These are phyloP conservation scores for Aspergillus sclerotiicarbonarius DNA, from an alignment of 495 filamentous ascomycete genomes.

Conservation along the genomic window DNA sequence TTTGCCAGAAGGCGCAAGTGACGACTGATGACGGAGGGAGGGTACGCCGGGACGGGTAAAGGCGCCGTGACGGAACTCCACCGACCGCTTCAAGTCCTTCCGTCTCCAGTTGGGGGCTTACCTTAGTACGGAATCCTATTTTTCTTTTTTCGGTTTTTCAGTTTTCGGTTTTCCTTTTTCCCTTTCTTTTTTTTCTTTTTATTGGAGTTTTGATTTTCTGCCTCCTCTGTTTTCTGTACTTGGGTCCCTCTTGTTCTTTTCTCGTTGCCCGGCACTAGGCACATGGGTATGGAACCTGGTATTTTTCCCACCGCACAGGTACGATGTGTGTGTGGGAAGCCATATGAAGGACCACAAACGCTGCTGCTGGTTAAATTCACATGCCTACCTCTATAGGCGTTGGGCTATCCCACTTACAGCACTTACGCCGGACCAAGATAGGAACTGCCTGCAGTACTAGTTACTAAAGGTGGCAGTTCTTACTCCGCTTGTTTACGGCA, in stretches of 20 bases:
- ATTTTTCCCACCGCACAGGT: no score
- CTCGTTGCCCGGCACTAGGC: no score
- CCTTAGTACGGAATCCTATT: neutral
- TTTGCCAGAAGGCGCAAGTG: slow-evolving; percentile 18
- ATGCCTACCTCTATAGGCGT: slow-evolving; percentile 7
- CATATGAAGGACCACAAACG: neutral
- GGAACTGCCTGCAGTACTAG: slow-evolving; percentile 21
- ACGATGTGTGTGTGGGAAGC: no score
- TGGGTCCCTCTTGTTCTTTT: no score
- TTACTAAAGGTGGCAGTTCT: neutral
- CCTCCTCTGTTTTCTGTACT: no score
- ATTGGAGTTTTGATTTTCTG: neutral
- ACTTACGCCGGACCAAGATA: slow-evolving; percentile 16
- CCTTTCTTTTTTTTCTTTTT: neutral
- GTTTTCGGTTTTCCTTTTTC: neutral
- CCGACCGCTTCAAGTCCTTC: slow-evolving; percentile 22
- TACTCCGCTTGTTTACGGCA: neutral
- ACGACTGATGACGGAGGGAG: slow-evolving; percentile 23
- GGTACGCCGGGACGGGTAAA: slow-evolving; percentile 31
- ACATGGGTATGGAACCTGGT: no score
- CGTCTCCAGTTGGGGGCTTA: slow-evolving; percentile 20
- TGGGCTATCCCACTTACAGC: slow-evolving; percentile 18
- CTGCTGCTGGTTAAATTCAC: slow-evolving; percentile 2
- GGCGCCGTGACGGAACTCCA: slow-evolving; percentile 27
- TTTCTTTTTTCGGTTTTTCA: neutral